These are phyloP conservation scores for Prosopis cineraria DNA, from an alignment of 306 rosid species.

Conservation along the genomic window DNA sequence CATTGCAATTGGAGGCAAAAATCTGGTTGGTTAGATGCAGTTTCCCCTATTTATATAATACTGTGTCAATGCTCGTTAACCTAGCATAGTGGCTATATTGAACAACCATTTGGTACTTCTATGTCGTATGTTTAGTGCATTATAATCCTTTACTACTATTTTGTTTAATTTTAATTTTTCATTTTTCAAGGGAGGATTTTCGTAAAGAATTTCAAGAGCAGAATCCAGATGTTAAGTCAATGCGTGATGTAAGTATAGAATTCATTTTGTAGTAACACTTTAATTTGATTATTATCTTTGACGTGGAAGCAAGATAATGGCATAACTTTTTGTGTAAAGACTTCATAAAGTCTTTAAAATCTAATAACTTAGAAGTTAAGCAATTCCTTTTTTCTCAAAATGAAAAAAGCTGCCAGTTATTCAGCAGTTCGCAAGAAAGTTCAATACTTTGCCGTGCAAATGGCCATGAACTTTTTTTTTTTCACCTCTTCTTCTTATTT, in stretches of 20 bases:
- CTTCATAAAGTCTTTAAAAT: background rate
- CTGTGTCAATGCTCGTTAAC: background rate
- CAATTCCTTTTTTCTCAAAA: background rate
- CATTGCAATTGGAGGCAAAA: background rate
- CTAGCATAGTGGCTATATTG: conserved; percentile 20
- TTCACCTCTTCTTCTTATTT: background rate
- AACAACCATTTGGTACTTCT: conserved; percentile 27
- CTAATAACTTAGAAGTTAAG: background rate
- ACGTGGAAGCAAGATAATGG: conserved; percentile 20
- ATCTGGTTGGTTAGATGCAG: background rate
- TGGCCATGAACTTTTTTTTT: background rate
- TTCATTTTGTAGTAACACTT: background rate
- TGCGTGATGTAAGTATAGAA: conserved; percentile 74
- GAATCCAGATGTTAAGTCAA: conserved; percentile 85
- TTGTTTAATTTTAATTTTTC: conserved; percentile 36
- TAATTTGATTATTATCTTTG: conserved; percentile 28
- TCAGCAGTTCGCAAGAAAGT: conserved; percentile 20
- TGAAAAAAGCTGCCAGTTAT: background rate
- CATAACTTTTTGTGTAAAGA: conserved; percentile 18
- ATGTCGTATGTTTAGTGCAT: conserved; percentile 20
- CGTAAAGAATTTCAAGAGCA: conserved; percentile 82
- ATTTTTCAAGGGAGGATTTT: conserved; percentile 73
- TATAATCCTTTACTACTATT: conserved; percentile 17
- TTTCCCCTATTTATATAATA: background rate
- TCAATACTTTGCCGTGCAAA: conserved; percentile 16